phyloP scores from a whole-genome alignment of 176 grass and related monocot species.

The Lolium multiflorum region DNA sequence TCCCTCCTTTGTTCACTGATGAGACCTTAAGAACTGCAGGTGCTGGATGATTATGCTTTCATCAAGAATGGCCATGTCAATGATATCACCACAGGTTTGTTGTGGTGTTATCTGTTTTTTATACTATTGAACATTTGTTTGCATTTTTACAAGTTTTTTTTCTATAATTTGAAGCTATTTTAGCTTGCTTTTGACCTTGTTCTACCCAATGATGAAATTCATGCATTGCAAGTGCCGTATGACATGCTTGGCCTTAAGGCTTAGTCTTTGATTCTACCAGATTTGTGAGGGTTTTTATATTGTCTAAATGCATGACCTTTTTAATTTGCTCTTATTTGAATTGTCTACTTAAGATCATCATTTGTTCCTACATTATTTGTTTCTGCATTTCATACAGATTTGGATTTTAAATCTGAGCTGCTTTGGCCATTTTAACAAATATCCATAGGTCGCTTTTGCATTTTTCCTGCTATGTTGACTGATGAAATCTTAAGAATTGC shows the following conservation, averaged over 20 bases:
- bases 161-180: constrained; percentile 8
- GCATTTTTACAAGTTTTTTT: neutral
- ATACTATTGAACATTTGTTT: neutral
- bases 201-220: constrained; percentile 11
- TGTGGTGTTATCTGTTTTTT: neutral
- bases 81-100: constrained; percentile 37
- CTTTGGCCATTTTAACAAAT: neutral
- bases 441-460: neutral
- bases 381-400: neutral
- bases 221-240: constrained; percentile 31
- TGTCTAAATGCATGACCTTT: neutral
- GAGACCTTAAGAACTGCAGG: constrained; percentile 35
- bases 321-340: neutral
- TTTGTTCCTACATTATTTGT: constrained; percentile 19
- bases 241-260: constrained; percentile 3
- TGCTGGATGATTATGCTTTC: constrained; percentile 34
- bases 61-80: constrained; percentile 19
- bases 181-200: neutral
- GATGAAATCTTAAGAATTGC: constrained; percentile 32
- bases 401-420: neutral
- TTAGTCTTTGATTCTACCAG: neutral
- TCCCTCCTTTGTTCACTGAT: constrained; percentile 22
- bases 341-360: neutral
- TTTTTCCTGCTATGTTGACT: neutral
- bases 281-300: constrained; percentile 12